Base-by-base conservation (phyloP, 805 yeast species). In the Cyberlindnera euphorbiae region DNA sequence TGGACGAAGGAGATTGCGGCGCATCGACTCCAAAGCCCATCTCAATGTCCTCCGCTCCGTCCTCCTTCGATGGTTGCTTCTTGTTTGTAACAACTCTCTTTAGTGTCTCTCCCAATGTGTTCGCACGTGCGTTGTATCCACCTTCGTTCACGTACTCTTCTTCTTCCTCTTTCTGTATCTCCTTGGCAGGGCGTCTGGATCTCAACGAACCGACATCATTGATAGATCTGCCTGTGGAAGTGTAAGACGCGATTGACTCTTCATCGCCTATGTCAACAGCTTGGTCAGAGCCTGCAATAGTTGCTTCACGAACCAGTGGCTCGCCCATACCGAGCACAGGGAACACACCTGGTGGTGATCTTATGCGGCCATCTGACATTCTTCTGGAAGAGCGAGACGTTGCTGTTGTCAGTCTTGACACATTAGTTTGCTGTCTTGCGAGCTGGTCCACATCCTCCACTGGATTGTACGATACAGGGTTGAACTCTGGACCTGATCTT, bases 271-370 rank as follows among this genome's bases (percentile, higher is more conserved):
- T 40, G 30, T 41, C 55, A 17, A 23, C 25, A 8, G 26, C 33
- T 6, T 37, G 34, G 6, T 32, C 36, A 4, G 40, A 32, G 18
- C 64, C 62, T 4, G 86, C 86, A 36, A 82, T 77, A 0, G 79
- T 64, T 30, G 60, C 61, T 47, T 82, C 89, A 36, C 71, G 62
- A 18, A 57, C 59, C 28, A 73, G 55, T 3, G 90, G 82, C 9
- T 64, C 67, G 1, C 85, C 88, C 90, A 83, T 82, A 2, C 85
- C 90, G 47, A 67, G 66, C 2, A 83, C 89, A 0, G 94, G 93
- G 59, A 82, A 83, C 1, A 82, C 88, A 42, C 86, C 86, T 17
- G 74, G 74, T 4, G 90, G 94, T 2, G 88, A 79, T 44, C 74
- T 59, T 6, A 59, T 35, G 9, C 22, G 22, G 22, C 22, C 22